Conservation (phyloP, 441 rosid genomes). For the Manihot esculenta region DNA sequence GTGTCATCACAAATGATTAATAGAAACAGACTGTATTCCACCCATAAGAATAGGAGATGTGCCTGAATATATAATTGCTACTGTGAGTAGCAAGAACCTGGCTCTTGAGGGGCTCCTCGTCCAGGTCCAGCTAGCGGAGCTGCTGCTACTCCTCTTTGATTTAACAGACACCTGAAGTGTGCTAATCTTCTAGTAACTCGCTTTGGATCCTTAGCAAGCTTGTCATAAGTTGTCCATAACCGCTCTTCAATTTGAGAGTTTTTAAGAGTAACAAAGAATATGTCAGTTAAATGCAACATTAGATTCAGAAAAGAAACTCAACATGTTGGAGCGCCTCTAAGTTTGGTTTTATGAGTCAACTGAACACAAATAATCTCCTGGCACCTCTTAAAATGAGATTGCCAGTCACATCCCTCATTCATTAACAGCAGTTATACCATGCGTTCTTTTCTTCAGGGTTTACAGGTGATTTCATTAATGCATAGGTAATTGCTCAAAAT, state of each 20-base stretch:
- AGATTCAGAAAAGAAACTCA: neutral
- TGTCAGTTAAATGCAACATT: neutral
- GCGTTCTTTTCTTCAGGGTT: neutral
- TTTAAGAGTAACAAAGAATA: neutral
- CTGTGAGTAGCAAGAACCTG: conserved; percentile 65
- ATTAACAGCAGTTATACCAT: neutral
- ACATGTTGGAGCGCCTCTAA: neutral
- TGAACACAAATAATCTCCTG: neutral
- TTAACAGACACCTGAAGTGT: conserved; percentile 67
- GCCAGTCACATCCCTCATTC: neutral
- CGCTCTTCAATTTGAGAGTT: conserved; percentile 44
- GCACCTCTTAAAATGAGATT: conserved; percentile 11
- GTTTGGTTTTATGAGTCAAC: neutral
- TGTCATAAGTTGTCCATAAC: conserved; percentile 59
- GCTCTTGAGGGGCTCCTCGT: conserved; percentile 47
- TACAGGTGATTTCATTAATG: neutral
- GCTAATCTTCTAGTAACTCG: conserved; percentile 45
- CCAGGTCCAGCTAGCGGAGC: conserved; percentile 55
- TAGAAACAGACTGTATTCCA: neutral
- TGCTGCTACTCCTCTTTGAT: conserved; percentile 75
- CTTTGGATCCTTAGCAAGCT: conserved; percentile 43
- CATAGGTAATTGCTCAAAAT: neutral
- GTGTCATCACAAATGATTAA: neutral
- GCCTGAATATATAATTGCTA: conserved; percentile 16
- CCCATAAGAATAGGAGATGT: neutral